Evolutionary conservation across 345 rosid species (phyloP).

Genomic region (Linum tenue): DNA sequence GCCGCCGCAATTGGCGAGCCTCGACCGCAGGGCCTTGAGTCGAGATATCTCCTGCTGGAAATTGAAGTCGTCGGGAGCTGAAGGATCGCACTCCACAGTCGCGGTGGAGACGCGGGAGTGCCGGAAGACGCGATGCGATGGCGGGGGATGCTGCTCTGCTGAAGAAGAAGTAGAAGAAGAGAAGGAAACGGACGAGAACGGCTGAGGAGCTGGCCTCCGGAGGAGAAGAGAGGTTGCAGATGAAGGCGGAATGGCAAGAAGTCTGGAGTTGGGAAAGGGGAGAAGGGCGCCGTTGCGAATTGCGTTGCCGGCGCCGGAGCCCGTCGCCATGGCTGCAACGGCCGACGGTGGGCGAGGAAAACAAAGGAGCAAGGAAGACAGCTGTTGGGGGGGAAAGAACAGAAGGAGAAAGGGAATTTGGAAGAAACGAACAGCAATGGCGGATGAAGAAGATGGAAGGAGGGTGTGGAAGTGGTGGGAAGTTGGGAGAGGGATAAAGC

Average conservation of each 20-base stretch:
- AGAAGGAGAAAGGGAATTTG: background rate
- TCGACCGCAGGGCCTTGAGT: slow-evolving; percentile 44
- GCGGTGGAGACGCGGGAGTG: slow-evolving; percentile 54
- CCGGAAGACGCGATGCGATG: slow-evolving; percentile 13
- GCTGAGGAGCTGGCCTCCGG: slow-evolving; percentile 18
- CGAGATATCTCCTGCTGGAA: slow-evolving; percentile 58
- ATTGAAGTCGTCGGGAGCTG: slow-evolving; percentile 61
- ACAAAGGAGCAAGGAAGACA: background rate
- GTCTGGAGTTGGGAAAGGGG: slow-evolving; percentile 23
- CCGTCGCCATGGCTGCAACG: slow-evolving; percentile 31
- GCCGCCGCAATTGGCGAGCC: slow-evolving; percentile 30
- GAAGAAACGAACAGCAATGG: background rate
- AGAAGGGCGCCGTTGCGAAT: slow-evolving; percentile 5
- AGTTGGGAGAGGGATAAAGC: slow-evolving; percentile 30
- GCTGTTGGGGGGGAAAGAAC: slow-evolving; percentile 1
- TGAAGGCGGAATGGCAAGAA: slow-evolving; percentile 14
- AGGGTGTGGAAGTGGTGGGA: slow-evolving; percentile 1
- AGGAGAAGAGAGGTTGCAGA: slow-evolving; percentile 12
- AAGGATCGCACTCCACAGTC: slow-evolving; percentile 54
- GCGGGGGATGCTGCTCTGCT: background rate
- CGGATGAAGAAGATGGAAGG: slow-evolving; percentile 3
- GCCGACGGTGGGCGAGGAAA: background rate
- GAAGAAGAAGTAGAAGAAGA: slow-evolving; percentile 8
- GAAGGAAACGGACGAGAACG: slow-evolving; percentile 19
- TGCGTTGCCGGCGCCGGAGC: slow-evolving; percentile 13